Base-by-base conservation (phyloP, 192 early-diverging fungal genomes). In the Ramicandelaber brevisporus region DNA sequence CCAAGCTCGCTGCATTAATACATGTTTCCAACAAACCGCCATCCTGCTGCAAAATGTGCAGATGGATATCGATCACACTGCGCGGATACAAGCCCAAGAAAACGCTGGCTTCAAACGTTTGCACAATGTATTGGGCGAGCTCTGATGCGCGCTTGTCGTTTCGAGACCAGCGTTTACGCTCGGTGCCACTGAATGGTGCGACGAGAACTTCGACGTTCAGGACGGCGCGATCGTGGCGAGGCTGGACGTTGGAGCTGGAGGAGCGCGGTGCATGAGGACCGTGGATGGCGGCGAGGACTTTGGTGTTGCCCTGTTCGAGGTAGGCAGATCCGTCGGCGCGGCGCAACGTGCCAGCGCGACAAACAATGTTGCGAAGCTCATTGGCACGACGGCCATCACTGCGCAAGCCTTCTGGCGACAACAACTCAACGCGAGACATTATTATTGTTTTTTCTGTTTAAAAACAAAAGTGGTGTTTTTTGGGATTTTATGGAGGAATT, bases 281-380 rank as follows among this genome's bases (percentile, higher is more conserved):
- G 48, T 86, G 88, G 5, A 98, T 86, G 9, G 77, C 70, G 0
- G 67, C 76, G 10, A 98, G 55, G 27, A 70, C 68, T 42, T 89
- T 86, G 24, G 92, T 93, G 53, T 98, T 90, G 33, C 92, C 92
- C 37, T 83, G 78, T 54, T 89, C 83, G 29, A 85, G 62, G 46
- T 85, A 97, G 2, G 88, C 71, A 0, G 84, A 89, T 24, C 92
- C 92, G 33, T 97, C 88, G 0, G 88, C 78, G 16, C 78, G 66
- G 11, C 61, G 57, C 18, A 90, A 53, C 6, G 84, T 74, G 0
- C 66, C 68, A 2, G 73, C 76, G 12, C 72, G 66, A 41, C 71
- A 74, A 16, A 61, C 57, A 32, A 92, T 72, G 30, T 78, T 75
- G 27, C 87, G 58, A 12, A 93, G 55, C 53, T 98, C 88, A 39